Evolutionary conservation across 768 basidiomycete species (phyloP), one percentile per base, ranked within the genome.

Genomic region (Tricholoma saponaceum): DNA sequence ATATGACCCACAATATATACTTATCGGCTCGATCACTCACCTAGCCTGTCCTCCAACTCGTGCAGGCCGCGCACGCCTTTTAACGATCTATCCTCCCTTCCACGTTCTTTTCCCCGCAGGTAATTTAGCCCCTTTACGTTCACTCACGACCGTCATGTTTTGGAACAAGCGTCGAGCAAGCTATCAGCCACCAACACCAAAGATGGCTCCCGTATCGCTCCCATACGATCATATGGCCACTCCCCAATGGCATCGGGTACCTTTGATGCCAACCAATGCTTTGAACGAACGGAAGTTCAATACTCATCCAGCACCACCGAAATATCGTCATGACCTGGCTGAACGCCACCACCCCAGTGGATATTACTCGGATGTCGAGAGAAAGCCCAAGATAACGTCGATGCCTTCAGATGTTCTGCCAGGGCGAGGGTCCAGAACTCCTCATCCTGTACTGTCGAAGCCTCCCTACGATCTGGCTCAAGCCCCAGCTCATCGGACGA

Each of bases 161-260:
- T 73, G 70, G 66, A 59, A 59, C 53, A 68, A 65, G 60, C 47
- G 58, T 53, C 46, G 65, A 52, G 46, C 64, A 60, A 62, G 59
- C 58, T 58, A 58, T 41, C 66, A 69, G 39, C 73, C 74, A 22
- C 69, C 71, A 59, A 74, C 73, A 2, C 73, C 74, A 6, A 69
- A 67, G 59, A 55, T 74, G 50, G 47, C 53, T 30, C 70, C 66
- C 56, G 58, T 71, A 32, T 61, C 68, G 46, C 68, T 73, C 47
- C 72, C 69, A 35, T 68, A 66, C n/a, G 67, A 67, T 37, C 61
- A 58, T 39, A 56, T 64, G 23, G 63, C 68, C 13, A 59, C 65
- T 54, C 30, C 61, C 23, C 57, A 63, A 49, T 62, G 64, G 28
- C 58, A 47, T n/a, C 63, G 58, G 18, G 35, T 60, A 13, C 58